Evolutionary conservation across 129 eudicot genomes (phyloP).

Genomic region (Flaveria bidentis): DNA sequence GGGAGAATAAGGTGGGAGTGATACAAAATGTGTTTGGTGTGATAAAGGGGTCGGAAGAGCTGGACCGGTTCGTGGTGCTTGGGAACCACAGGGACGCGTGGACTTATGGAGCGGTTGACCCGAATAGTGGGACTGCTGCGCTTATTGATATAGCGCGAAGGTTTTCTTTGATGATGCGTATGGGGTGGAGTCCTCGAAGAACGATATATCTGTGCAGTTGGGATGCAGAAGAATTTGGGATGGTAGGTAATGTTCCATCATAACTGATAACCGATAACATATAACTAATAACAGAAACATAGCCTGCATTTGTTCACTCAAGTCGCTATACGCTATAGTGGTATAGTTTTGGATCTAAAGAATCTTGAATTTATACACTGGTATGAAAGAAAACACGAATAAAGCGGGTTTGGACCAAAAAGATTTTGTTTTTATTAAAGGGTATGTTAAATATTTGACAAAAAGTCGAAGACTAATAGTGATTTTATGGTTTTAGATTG

Average conservation of each 20-base stretch:
- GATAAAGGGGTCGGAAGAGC: constrained; percentile 78
- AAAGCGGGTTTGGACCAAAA: not conserved
- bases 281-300: constrained; percentile 6
- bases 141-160: constrained; percentile 94
- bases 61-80: constrained; percentile 78
- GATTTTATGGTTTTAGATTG: constrained; percentile 56
- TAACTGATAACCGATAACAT: constrained; percentile 1
- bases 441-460: not conserved
- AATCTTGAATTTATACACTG: not conserved
- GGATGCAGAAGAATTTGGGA: constrained; percentile 99
- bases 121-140: constrained; percentile 93
- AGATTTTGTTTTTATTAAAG: not conserved
- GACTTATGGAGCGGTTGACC: constrained; percentile 99
- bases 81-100: constrained; percentile 99
- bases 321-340: not conserved
- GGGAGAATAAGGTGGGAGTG: constrained; percentile 70
- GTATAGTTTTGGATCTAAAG: not conserved
- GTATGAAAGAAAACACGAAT: not conserved
- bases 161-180: constrained; percentile 56
- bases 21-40: constrained; percentile 76
- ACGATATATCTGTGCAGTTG: constrained; percentile 84
- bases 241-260: constrained; percentile 73
- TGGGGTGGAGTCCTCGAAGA: constrained; percentile 88
- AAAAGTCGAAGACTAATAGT: not conserved
- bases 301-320: not conserved